Evolutionary conservation across 257 asterid genomes (phyloP).

Genomic region (Fraxinus quadrangulata): DNA sequence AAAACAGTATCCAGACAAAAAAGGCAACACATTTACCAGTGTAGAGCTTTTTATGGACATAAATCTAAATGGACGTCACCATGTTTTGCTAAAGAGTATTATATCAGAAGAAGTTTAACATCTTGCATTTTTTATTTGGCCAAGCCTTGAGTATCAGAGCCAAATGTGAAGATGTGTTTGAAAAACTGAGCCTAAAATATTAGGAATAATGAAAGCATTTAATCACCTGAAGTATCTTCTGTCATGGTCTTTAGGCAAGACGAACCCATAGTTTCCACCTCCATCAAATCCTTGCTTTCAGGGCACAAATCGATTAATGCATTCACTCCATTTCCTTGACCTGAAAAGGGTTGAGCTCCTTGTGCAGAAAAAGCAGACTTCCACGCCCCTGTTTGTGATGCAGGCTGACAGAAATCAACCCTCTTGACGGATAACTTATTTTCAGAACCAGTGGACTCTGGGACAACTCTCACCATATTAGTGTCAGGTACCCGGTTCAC

Average conservation of each 20-base stretch:
- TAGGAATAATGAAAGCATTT: neutral
- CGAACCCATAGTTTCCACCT: slow-evolving; percentile 41
- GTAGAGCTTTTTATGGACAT: too few species aligned
- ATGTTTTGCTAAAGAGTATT: too few species aligned
- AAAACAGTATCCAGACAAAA: too few species aligned
- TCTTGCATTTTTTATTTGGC: too few species aligned
- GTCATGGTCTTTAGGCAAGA: slow-evolving; percentile 55
- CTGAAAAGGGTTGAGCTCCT: slow-evolving; percentile 36
- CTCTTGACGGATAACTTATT: slow-evolving; percentile 30
- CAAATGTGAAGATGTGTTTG: too few species aligned
- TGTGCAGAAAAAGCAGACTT: slow-evolving; percentile 40
- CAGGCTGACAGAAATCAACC: slow-evolving; percentile 65
- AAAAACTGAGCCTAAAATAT: too few species aligned
- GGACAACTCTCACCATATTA: too few species aligned
- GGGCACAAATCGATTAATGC: slow-evolving; percentile 50
- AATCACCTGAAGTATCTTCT: slow-evolving; percentile 69
- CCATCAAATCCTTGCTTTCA: slow-evolving; percentile 60
- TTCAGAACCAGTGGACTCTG: neutral
- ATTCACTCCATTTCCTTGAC: slow-evolving; percentile 36
- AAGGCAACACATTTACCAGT: too few species aligned
- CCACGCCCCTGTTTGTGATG: too few species aligned
- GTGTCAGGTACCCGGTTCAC: slow-evolving; percentile 35
- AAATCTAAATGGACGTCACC: too few species aligned
- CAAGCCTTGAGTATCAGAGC: too few species aligned
- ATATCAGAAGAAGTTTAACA: too few species aligned